Evolutionary conservation across 345 rosid genomes (phyloP).

Genomic region (Populus alba): DNA sequence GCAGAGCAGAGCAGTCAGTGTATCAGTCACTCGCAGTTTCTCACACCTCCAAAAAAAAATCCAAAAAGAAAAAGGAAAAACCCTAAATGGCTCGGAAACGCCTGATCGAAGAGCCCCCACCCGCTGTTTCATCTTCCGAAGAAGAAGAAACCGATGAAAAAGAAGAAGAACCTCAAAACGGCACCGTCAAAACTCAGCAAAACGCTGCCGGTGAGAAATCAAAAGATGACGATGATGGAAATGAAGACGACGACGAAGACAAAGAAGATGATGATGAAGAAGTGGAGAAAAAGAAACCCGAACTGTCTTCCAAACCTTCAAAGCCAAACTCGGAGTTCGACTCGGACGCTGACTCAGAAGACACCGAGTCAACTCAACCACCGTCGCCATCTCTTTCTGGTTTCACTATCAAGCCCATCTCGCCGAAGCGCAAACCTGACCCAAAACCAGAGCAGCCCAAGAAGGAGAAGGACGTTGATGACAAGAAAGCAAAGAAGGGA

Average conservation of each 20-base stretch:
- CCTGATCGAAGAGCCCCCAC: constrained; percentile 28
- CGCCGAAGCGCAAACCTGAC: constrained; percentile 3
- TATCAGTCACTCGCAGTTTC: too few relatives aligned
- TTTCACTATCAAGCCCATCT: constrained; percentile 29
- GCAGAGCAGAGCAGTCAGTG: too few relatives aligned
- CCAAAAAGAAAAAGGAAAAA: too few relatives aligned
- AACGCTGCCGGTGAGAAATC: background rate
- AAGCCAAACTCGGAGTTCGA: too few relatives aligned
- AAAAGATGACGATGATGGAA: constrained; percentile 18
- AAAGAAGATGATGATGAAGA: background rate
- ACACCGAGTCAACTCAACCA: constrained; percentile 13
- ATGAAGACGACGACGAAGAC: background rate
- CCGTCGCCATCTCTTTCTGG: constrained; percentile 19
- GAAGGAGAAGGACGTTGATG: too few relatives aligned
- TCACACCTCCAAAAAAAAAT: too few relatives aligned
- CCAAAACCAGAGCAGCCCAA: background rate
- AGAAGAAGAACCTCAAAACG: too few relatives aligned
- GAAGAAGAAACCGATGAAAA: constrained; percentile 12
- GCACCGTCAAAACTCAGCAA: background rate
- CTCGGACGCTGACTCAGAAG: constrained; percentile 9
- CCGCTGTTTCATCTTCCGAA: constrained; percentile 31
- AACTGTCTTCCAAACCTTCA: too few relatives aligned
- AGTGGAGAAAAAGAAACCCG: too few relatives aligned
- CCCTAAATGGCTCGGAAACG: constrained; percentile 27
- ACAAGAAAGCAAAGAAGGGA: too few relatives aligned